phyloP scores from a whole-genome alignment of 345 rosid species.

The Acer negundo region DNA sequence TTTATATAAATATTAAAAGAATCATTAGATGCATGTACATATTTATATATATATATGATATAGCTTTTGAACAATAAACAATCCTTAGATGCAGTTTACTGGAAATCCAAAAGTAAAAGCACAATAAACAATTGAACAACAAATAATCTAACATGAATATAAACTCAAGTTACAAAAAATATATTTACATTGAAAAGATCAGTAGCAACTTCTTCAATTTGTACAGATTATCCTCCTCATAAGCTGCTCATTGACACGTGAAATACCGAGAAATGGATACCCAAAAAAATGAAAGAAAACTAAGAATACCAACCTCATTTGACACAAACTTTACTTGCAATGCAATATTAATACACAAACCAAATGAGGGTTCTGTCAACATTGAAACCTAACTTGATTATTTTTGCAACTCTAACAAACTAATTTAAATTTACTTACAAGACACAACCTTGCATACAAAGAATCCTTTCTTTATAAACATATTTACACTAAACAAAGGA shows the following conservation, averaged over 20 bases:
- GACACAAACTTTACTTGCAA: conserved; percentile 23
- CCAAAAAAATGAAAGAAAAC: conserved; percentile 1
- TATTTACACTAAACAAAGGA: conserved; percentile 42
- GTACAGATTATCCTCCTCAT: conserved; percentile 34
- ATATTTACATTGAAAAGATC: conserved; percentile 18
- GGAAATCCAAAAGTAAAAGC: no score
- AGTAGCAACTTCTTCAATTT: conserved; percentile 25
- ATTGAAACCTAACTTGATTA: conserved; percentile 14
- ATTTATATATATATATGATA: no score
- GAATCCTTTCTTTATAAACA: conserved; percentile 30
- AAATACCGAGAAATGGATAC: neutral
- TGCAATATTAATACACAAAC: conserved; percentile 5
- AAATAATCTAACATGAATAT: neutral
- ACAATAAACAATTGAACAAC: no score
- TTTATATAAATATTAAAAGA: no score
- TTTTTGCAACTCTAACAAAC: conserved; percentile 22
- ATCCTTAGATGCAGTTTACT: no score
- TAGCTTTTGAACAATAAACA: no score
- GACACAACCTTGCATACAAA: conserved; percentile 24
- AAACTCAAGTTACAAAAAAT: neutral
- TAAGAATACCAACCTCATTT: conserved; percentile 1
- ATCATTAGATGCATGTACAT: no score
- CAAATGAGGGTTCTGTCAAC: neutral
- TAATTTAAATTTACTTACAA: conserved; percentile 17
- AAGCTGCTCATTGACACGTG: conserved; percentile 21